A percentile compares a stretch with the other conserved stretches of the same genome.
phyloP scores from a whole-genome alignment of 23 red algal genomes.

The Pyropia haitanensis region DNA sequence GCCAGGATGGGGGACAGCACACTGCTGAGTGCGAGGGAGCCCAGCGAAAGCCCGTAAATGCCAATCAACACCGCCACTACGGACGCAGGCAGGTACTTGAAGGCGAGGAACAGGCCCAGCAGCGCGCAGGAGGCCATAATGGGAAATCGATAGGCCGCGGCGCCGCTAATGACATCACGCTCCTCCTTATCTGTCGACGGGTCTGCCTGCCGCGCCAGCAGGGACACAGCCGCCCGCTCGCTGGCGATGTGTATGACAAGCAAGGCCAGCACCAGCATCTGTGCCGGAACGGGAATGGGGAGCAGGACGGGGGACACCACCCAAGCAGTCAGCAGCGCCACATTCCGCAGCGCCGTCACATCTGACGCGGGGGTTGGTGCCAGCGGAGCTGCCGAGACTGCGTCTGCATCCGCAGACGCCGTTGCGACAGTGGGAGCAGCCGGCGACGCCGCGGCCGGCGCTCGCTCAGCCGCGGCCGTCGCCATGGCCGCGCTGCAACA shows the following conservation, averaged over 20 bases:
- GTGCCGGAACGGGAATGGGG: constrained; percentile 21
- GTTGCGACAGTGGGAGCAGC: too few species aligned
- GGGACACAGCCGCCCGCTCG: constrained; percentile 22
- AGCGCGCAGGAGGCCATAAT: constrained; percentile 63
- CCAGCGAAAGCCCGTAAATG: constrained; percentile 44
- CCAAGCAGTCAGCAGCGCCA: too few species aligned
- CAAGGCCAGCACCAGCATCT: constrained; percentile 44
- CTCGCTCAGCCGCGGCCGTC: too few species aligned
- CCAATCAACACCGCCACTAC: constrained; percentile 50
- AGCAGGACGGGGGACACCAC: constrained; percentile 13
- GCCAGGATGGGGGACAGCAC: constrained; percentile 16
- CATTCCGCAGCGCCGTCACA: too few species aligned
- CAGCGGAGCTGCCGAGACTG: too few species aligned
- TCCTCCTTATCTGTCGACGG: constrained; percentile 10
- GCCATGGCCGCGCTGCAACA: too few species aligned
- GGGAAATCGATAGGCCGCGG: constrained; percentile 70
- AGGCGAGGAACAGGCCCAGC: constrained; percentile 76
- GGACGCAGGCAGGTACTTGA: constrained; percentile 76
- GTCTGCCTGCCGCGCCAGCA: constrained; percentile 19
- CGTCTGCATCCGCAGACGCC: too few species aligned
- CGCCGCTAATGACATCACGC: constrained; percentile 73
- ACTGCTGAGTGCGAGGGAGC: constrained; percentile 21
- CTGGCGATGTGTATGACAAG: constrained; percentile 42
- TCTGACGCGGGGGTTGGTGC: too few species aligned
- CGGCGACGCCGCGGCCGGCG: too few species aligned